Evolutionary conservation across 176 grass and related monocot species (phyloP).

Genomic region (Guadua angustifolia): DNA sequence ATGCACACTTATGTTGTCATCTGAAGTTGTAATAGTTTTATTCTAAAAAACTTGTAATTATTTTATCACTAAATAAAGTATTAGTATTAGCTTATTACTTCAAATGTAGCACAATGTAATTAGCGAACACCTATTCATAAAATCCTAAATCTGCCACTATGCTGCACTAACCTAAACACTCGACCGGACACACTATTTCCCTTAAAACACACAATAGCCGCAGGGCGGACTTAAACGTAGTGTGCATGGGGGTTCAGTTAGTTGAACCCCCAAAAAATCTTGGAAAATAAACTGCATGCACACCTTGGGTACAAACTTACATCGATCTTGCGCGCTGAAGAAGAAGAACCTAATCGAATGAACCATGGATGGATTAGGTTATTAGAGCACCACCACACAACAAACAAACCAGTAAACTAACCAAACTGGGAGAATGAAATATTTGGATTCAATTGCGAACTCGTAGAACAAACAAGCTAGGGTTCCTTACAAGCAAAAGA

Average conservation of each 20-base stretch:
- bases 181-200: not conserved
- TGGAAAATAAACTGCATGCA: not conserved
- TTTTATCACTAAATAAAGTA: no score
- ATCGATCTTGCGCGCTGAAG: not conserved
- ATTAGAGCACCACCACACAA: not conserved
- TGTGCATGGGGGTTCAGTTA: not conserved
- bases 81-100: no score
- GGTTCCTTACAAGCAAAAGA: not conserved
- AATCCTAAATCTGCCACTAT: no score
- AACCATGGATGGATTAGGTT: not conserved
- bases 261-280: not conserved
- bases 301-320: not conserved
- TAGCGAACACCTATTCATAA: no score
- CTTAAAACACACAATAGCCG: not conserved
- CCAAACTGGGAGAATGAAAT: not conserved
- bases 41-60: no score
- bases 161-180: not conserved
- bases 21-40: no score
- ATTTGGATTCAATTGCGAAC: not conserved
- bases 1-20: no score
- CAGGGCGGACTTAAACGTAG: not conserved
- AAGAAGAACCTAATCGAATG: not conserved
- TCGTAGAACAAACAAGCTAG: not conserved
- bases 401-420: not conserved
- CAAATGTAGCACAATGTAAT: no score